Evolutionary conservation across 352 stramenopile genomes (phyloP).

Genomic region (Phytophthora pisi): DNA sequence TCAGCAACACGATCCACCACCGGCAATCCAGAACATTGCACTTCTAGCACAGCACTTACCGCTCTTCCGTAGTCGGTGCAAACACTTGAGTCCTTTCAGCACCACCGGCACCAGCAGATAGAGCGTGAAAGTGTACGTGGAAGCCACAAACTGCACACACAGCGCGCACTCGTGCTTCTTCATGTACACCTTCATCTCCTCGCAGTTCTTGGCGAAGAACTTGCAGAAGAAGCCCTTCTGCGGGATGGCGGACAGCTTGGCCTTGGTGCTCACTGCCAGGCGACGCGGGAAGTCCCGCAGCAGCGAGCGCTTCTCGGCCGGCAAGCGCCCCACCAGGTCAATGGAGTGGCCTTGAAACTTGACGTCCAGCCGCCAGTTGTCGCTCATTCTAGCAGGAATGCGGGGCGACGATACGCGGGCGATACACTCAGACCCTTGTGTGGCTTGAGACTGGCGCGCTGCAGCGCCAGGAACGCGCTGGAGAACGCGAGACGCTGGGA

Average conservation of each 20-base stretch:
- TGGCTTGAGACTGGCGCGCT: background rate
- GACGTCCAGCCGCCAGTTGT: constrained; percentile 87
- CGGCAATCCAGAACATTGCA: background rate
- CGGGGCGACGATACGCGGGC: background rate
- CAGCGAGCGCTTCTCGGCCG: constrained; percentile 80
- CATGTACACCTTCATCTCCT: constrained; percentile 90
- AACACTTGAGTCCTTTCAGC: constrained; percentile 73
- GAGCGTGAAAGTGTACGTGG: constrained; percentile 87
- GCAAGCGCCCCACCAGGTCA: constrained; percentile 72
- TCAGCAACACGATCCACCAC: background rate
- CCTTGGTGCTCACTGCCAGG: constrained; percentile 75
- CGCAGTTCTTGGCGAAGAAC: constrained; percentile 85
- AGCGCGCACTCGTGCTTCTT: constrained; percentile 85
- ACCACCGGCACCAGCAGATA: constrained; percentile 76
- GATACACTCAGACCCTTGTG: background rate
- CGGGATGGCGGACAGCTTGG: constrained; percentile 81
- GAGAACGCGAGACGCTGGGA: constrained; percentile 3
- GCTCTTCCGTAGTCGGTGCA: constrained; percentile 81
- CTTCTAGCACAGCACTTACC: constrained; percentile 41
- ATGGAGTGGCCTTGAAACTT: constrained; percentile 85
- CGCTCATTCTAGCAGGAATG: constrained; percentile 35
- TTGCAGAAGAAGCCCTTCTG: constrained; percentile 90
- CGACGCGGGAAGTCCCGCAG: constrained; percentile 81
- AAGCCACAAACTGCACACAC: constrained; percentile 81
- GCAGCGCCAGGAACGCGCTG: background rate